Evolutionary conservation across 2,329 filamentous ascomycete species (phyloP), one percentile per base, ranked within the genome.

Genomic region (Beauveria medogensis): DNA sequence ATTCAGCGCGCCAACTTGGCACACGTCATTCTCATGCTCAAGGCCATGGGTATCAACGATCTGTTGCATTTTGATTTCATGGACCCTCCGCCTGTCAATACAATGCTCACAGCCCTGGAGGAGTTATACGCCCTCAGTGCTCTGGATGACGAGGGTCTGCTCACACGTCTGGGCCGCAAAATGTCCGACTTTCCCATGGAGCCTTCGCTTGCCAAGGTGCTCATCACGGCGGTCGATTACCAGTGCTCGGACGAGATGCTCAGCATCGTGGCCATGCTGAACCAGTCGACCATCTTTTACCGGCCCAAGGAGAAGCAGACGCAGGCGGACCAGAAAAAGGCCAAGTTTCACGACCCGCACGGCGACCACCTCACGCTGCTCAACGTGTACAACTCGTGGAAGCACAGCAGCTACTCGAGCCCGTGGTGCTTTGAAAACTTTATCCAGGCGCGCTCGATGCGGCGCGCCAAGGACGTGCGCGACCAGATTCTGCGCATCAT

Each of bases 161-260:
- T 99, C 2, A 99, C 94, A 0, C 86, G 94, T 7, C 82, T 96
- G 1, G 94, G 94, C 8, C 86, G 94, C 51, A 96, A 97, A 73
- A 97, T 99, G 93, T 92, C 94, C 12, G 93, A 99, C 70, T 97
- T 97, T 73, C 94, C 94, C 0, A 97, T 97, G 91, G 92, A 97
- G 61, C 94, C 94, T 0, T 86, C 91, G 0, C 81, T 97, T 0
- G 90, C 92, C 58, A 99, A 97, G 73, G 87, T 91, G 0, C 82
- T 99, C 1, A 95, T 99, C 64, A 88, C 87, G 12, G 91, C 91
- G 0, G 90, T 96, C 2, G 90, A 96, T 52, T 83, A 95, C 65
- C 83, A 88, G 30, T 99, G 95, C 74, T 92, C 91, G 0, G 94
- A 99, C 28, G 94, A 99, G 74, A 86, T 97, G 69, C 85, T 99